Base-by-base conservation (phyloP, 1,139 yeast genomes). In the Martiniozyma asiatica region DNA sequence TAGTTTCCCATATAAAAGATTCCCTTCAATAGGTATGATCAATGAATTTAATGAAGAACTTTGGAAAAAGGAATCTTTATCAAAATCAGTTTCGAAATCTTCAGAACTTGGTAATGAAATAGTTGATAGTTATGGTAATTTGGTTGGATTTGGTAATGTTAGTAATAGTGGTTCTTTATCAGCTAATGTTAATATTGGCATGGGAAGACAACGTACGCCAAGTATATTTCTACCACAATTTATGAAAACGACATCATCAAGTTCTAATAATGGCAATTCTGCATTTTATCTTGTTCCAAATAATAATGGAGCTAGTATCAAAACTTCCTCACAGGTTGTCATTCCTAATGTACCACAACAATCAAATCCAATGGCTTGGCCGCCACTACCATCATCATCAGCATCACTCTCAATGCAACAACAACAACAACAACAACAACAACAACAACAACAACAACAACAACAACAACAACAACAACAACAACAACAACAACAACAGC, bases 371-470 rank as follows among this genome's bases (percentile, higher is more conserved):
- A 17, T 17, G 18, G 8, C 8, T 6, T 17, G 8, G n/a, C 21
- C 8, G 16, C 11, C 9, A n/a, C n/a, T 5, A n/a, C 10, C 16
- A 13, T 17, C 9, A 24, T 8, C 18, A 8, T 8, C 18, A 17
- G 18, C 18, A 6, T 8, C 18, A 17, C 8, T 17, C 6, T 17
- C 18, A 8, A 6, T 6, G 6, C 18, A 35, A 34, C 22, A 32
- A n/a, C 33, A 20, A 17, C 37, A 29, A 24, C 20, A 12, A 5
- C 24, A 61, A 30, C 63, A 65, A 2, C 59, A 59, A 37, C 48
- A 56, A 33, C 53, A 61, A 4, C 43, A 14, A 11, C 35, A 34
- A 10, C 38, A 27, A 13, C 35, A 24, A 13, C 34, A 27, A 20
- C 31, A 31, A 22, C 37, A 31, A 47, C 25, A 24, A 22, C 29